phyloP scores from a whole-genome alignment of 495 filamentous ascomycete species.

The Lindgomyces ingoldianus region DNA sequence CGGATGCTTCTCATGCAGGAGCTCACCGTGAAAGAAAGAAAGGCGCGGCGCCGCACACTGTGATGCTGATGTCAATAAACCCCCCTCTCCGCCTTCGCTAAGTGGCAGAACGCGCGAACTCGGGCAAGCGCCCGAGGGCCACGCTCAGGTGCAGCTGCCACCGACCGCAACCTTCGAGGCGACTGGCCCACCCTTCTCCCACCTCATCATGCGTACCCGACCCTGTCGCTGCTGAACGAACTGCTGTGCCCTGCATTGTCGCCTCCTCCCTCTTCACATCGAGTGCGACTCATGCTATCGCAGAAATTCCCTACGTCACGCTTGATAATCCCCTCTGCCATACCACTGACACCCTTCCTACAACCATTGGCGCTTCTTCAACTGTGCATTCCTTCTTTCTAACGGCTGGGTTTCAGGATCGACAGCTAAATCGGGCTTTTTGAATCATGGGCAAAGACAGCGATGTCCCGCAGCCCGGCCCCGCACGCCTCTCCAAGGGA shows the following conservation, averaged over 20 bases:
- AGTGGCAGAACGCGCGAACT: neutral
- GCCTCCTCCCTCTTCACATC: neutral
- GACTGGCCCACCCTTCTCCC: neutral
- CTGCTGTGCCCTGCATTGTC: neutral
- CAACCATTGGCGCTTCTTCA: conserved; percentile 11
- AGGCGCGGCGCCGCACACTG: no score
- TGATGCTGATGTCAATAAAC: neutral
- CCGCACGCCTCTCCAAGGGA: conserved; percentile 76
- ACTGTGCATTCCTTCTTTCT: neutral
- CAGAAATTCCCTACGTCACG: conserved; percentile 25
- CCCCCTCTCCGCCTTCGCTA: conserved; percentile 1
- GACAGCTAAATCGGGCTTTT: neutral
- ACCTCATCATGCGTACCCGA: conserved; percentile 27
- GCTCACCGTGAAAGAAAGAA: neutral
- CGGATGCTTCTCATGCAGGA: neutral
- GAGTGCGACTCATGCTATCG: conserved; percentile 24
- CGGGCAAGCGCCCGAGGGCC: conserved; percentile 1
- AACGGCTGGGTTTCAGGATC: neutral
- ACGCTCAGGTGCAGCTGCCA: conserved; percentile 20
- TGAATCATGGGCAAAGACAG: conserved; percentile 52
- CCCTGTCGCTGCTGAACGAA: neutral
- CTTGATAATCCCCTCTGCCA: conserved; percentile 30
- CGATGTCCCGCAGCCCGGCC: conserved; percentile 83
- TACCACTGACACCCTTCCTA: conserved; percentile 19
- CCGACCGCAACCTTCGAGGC: neutral